These are phyloP conservation scores for Salix suchowensis DNA, from an alignment of 345 rosid species.

Conservation along the genomic window DNA sequence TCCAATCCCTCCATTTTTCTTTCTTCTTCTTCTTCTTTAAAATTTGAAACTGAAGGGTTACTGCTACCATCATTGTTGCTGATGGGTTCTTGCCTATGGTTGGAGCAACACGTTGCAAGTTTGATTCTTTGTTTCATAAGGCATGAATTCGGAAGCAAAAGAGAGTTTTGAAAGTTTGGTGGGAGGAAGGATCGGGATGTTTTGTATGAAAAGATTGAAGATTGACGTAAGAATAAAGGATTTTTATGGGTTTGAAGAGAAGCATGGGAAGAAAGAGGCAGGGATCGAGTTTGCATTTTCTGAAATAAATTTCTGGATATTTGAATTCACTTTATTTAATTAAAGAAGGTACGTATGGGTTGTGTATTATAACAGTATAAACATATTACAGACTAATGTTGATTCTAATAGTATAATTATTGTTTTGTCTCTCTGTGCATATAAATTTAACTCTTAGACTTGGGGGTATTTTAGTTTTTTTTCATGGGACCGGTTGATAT, in stretches of 20 bases:
- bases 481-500: too few relatives aligned
- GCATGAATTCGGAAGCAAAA: conserved; percentile 9
- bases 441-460: too few relatives aligned
- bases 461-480: too few relatives aligned
- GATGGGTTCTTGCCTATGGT: conserved; percentile 29
- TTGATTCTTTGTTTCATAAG: background rate
- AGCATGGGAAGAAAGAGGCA: conserved; percentile 19
- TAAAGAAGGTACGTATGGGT: too few relatives aligned
- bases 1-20: conserved; percentile 39
- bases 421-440: too few relatives aligned
- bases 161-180: background rate
- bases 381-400: too few relatives aligned
- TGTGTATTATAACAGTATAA: too few relatives aligned
- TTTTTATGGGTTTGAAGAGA: conserved; percentile 11
- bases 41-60: conserved; percentile 1
- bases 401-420: too few relatives aligned
- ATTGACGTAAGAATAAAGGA: conserved; percentile 22
- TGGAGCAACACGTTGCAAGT: conserved; percentile 7
- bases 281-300: conserved; percentile 40
- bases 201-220: conserved; percentile 17
- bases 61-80: background rate
- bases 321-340: too few relatives aligned
- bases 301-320: too few relatives aligned
- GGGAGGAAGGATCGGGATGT: background rate
- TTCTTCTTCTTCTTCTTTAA: background rate